These are phyloP conservation scores for Hypoxylon sp. DNA, from an alignment of 2,329 filamentous ascomycete genomes.

Conservation along the genomic window DNA sequence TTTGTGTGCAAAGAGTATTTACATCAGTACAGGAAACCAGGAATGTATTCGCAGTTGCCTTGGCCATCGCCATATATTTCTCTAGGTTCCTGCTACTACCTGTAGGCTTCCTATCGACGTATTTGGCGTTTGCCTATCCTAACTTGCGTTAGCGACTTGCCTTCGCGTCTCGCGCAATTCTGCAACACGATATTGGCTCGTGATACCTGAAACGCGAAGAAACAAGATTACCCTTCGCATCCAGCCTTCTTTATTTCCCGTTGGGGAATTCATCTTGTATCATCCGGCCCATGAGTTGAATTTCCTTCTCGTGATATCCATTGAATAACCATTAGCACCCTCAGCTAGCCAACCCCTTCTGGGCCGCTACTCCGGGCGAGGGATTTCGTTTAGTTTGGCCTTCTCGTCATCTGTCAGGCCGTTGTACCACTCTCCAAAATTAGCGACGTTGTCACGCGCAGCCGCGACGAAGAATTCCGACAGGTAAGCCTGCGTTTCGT, in stretches of 20 bases:
- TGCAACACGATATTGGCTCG: background rate
- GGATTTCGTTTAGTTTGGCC: constrained; percentile 63
- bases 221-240: background rate
- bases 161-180: background rate
- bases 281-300: background rate
- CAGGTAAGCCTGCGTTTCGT: constrained; percentile 88
- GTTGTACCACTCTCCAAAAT: constrained; percentile 65
- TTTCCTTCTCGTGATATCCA: background rate
- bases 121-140: background rate
- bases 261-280: background rate
- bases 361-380: constrained; percentile 32
- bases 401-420: constrained; percentile 64
- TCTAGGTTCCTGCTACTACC: background rate
- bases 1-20: background rate
- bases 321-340: background rate
- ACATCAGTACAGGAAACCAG: background rate
- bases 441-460: constrained; percentile 63
- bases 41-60: background rate
- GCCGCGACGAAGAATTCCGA: constrained; percentile 78
- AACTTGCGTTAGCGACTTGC: background rate
- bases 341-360: background rate
- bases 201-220: background rate
- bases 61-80: background rate
- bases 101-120: background rate
- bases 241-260: background rate